Evolutionary conservation across 106 monocot genomes (phyloP).

Genomic region (Dendrobium officinale): DNA sequence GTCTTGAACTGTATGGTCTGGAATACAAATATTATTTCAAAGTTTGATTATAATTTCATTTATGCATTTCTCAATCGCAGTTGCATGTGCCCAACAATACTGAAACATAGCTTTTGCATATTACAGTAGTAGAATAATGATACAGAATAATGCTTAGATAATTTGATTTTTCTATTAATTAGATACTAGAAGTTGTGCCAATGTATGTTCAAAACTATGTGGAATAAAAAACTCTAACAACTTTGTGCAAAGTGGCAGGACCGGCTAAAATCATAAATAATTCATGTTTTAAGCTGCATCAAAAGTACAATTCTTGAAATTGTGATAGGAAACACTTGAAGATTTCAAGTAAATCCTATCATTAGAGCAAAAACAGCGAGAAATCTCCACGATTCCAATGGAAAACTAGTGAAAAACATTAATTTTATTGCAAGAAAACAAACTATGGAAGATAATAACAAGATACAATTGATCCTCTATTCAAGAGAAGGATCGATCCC

Average conservation of each 20-base stretch:
- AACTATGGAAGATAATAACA: too few species aligned
- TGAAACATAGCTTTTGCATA: neutral
- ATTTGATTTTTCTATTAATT: neutral
- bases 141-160: too few species aligned
- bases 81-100: neutral
- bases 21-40: neutral
- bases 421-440: too few species aligned
- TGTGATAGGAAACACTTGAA: too few species aligned
- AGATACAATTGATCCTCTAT: too few species aligned
- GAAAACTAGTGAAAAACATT: too few species aligned
- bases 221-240: neutral
- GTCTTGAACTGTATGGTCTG: neutral
- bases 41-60: neutral
- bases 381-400: too few species aligned
- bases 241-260: neutral
- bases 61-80: neutral
- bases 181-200: neutral
- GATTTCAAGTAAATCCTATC: too few species aligned
- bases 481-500: too few species aligned
- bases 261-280: neutral
- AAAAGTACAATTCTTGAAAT: neutral
- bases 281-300: neutral
- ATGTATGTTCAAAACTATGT: neutral
- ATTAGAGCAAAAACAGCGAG: too few species aligned
- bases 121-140: neutral